These are phyloP conservation scores for Rhynchosporium graminicola DNA, from an alignment of 2,329 filamentous ascomycete genomes.

Conservation along the genomic window DNA sequence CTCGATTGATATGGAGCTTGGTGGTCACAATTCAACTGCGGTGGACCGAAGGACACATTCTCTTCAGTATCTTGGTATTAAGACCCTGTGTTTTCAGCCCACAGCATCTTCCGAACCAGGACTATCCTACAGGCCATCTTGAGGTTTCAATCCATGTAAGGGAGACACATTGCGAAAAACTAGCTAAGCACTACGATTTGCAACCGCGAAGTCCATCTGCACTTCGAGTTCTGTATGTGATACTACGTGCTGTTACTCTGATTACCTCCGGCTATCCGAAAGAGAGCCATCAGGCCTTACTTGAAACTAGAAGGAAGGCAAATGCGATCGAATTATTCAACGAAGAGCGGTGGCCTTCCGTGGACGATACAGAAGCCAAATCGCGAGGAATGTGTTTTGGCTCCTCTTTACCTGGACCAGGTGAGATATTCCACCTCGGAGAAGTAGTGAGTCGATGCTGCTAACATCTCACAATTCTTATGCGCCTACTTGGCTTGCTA, in stretches of 20 bases:
- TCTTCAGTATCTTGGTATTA: conserved; percentile 4
- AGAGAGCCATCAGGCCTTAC: not conserved
- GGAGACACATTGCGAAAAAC: not conserved
- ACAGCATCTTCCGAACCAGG: conserved; percentile 11
- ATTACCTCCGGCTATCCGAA: not conserved
- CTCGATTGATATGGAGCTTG: conserved; percentile 2
- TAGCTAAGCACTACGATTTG: not conserved
- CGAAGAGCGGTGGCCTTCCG: conserved; percentile 4
- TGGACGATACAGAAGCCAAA: conserved; percentile 1
- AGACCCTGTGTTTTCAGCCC: conserved; percentile 10
- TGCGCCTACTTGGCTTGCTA: conserved; percentile 1
- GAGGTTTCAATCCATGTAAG: not conserved
- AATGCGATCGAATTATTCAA: not conserved
- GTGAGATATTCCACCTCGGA: not conserved
- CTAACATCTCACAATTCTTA: not conserved
- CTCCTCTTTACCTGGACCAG: conserved; percentile 1
- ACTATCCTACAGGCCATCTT: conserved; percentile 3
- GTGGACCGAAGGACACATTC: not conserved
- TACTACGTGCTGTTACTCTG: not conserved
- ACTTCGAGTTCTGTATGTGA: not conserved
- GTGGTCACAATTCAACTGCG: not conserved
- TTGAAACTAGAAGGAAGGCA: not conserved
- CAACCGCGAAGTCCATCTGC: not conserved
- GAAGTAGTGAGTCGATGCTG: too few relatives aligned
- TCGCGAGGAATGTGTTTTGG: conserved; percentile 7